phyloP scores from a whole-genome alignment of 2,329 filamentous ascomycete genomes.

The Penicillium sp. region DNA sequence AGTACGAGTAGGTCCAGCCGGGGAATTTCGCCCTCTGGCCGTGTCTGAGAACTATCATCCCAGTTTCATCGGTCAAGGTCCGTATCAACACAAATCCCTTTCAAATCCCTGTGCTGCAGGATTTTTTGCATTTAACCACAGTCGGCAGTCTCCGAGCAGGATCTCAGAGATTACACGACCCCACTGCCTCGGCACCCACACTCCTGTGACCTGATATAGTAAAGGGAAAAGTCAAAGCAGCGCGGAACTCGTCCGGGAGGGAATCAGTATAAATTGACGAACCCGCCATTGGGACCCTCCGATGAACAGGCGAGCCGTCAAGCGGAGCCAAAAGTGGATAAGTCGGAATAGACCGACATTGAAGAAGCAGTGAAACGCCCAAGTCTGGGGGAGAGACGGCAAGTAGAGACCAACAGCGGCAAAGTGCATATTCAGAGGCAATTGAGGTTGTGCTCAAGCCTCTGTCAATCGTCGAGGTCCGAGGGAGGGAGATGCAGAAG shows the following conservation, averaged over 20 bases:
- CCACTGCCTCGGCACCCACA: conserved; percentile 6
- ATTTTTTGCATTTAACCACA: conserved; percentile 6
- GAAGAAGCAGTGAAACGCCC: conserved; percentile 2
- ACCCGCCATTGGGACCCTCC: not conserved
- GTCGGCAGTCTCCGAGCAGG: conserved; percentile 7
- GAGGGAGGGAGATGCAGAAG: not conserved
- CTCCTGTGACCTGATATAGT: not conserved
- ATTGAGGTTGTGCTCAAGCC: not conserved
- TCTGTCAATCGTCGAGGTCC: not conserved
- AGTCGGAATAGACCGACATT: conserved; percentile 11
- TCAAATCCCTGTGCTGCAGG: conserved; percentile 9
- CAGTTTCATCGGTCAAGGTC: conserved; percentile 19
- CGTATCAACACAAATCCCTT: conserved; percentile 5
- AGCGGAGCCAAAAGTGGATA: conserved; percentile 15
- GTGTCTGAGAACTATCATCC: conserved; percentile 16
- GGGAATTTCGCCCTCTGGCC: conserved; percentile 7
- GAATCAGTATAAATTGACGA: not conserved
- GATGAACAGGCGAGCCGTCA: conserved; percentile 4
- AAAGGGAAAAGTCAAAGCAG: not conserved
- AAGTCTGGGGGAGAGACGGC: not conserved
- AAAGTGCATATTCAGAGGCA: not conserved
- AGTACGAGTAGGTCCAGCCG: conserved; percentile 15
- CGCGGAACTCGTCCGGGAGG: conserved; percentile 24
- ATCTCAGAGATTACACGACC: conserved; percentile 10
- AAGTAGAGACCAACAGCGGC: not conserved